Base-by-base conservation (phyloP, 1,284 basidiomycete genomes). In the Sporisorium iseilematis-ciliati region DNA sequence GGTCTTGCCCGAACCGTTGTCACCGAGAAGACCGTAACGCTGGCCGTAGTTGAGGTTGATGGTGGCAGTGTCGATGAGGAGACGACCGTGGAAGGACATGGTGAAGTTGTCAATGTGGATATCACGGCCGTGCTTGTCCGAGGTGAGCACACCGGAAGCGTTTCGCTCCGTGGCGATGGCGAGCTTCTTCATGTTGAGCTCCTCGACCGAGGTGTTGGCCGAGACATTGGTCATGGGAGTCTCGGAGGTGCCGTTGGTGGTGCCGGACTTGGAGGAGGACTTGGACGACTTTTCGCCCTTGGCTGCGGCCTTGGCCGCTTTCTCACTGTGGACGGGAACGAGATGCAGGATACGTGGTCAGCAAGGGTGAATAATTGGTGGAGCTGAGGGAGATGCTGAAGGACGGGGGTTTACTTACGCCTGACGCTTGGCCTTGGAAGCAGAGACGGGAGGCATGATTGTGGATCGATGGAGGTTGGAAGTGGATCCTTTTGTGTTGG, bases 1-100 rank as follows among this genome's bases (percentile, higher is more conserved):
- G 73, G 94, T 94, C 91, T 99, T 99, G 86, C 96, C 96, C 18
- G 93, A 96, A 48, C 96, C 96, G 85, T 99, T 98, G 87, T 97
- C 95, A 63, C 96, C 96, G 62, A 98, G 89, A 29, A 98, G 89
- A 87, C 96, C 96, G 85, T 99, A 90, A 80, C 94, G 88, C 86
- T 98, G 93, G 7, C 95, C 95, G 84, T 97, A 98, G 87, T 98
- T 98, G 81, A 98, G 91, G n/a, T 93, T 86, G 78, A 95, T 90
- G 86, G 91, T 90, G 57, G 94, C 95, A 75, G 90, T 91, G 86
- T 98, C 95, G 82, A 98, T 91, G 78, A 98, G 89, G 26, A 98
- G 88, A 64, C 96, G 91, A 41, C 96, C 96, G 85, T 99, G 96
- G 90, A 98, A 99, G 4, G 95, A 97, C 61, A 99, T 90, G 5